Percentiles rank a stretch among this genome's conserved stretches.
Evolutionary conservation across 2,329 filamentous ascomycete genomes (phyloP).

Genomic region (Penicillium olsonii): DNA sequence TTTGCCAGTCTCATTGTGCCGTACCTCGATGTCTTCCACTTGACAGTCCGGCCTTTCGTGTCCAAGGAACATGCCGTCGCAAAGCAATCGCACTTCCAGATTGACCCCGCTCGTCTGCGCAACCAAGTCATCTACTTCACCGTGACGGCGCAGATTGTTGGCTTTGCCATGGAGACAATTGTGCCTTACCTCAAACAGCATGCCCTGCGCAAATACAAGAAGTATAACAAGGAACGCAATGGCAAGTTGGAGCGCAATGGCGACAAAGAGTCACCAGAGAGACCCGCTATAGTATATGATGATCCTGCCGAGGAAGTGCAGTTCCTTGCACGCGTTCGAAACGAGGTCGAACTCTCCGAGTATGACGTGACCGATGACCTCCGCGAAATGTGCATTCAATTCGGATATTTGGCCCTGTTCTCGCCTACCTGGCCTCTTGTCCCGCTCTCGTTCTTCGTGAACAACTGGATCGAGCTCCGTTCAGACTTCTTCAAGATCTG

Average conservation of each 20-base stretch:
- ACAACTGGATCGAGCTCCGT: slow-evolving; percentile 95
- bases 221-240: slow-evolving; percentile 32
- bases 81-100: slow-evolving; percentile 64
- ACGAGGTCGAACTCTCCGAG: slow-evolving; percentile 78
- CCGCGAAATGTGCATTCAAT: slow-evolving; percentile 90
- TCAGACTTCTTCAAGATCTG: slow-evolving; percentile 96
- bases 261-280: slow-evolving; percentile 25
- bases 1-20: slow-evolving; percentile 86
- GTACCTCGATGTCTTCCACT: slow-evolving; percentile 81
- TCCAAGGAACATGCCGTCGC: slow-evolving; percentile 71
- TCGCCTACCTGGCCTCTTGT: slow-evolving; percentile 93
- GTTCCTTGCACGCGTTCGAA: slow-evolving; percentile 80
- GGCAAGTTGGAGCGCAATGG: slow-evolving; percentile 25
- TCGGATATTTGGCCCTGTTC: slow-evolving; percentile 88
- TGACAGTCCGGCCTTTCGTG: slow-evolving; percentile 74
- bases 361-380: slow-evolving; percentile 93
- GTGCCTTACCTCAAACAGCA: slow-evolving; percentile 83
- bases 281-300: slow-evolving; percentile 51
- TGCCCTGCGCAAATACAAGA: slow-evolving; percentile 70
- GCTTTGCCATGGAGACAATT: slow-evolving; percentile 80
- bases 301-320: slow-evolving; percentile 77
- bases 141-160: slow-evolving; percentile 91
- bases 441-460: slow-evolving; percentile 83
- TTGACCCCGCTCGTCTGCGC: slow-evolving; percentile 80
- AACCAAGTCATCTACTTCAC: slow-evolving; percentile 97